phyloP scores from a whole-genome alignment of 805 yeast genomes.

The Starmerella floricola region DNA sequence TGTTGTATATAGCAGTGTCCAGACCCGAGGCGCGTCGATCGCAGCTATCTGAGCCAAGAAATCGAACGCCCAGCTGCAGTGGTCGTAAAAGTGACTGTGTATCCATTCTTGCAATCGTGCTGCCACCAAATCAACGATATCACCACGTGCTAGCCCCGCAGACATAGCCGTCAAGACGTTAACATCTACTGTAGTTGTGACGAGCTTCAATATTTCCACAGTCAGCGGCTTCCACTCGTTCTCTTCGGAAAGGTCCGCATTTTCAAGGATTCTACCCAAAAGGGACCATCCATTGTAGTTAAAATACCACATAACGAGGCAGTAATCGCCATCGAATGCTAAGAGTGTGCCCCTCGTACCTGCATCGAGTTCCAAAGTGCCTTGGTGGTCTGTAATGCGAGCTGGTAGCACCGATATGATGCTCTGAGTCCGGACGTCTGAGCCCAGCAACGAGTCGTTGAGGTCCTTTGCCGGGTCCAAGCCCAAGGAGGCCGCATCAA shows the following conservation, averaged over 20 bases:
- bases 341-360: constrained; percentile 64
- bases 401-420: constrained; percentile 46
- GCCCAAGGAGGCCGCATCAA: constrained; percentile 21
- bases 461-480: constrained; percentile 27
- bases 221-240: constrained; percentile 32
- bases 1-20: constrained; percentile 53
- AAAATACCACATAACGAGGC: constrained; percentile 52
- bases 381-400: constrained; percentile 37
- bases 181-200: constrained; percentile 37
- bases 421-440: constrained; percentile 24
- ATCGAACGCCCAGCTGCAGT: constrained; percentile 25
- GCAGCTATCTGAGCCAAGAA: constrained; percentile 40
- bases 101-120: constrained; percentile 48
- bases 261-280: constrained; percentile 65
- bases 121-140: constrained; percentile 49
- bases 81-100: constrained; percentile 6
- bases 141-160: constrained; percentile 40
- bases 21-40: constrained; percentile 52
- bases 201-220: constrained; percentile 39
- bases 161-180: constrained; percentile 33
- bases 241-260: constrained; percentile 30
- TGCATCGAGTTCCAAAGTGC: constrained; percentile 35
- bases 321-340: constrained; percentile 29
- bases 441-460: constrained; percentile 35
- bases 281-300: constrained; percentile 79